These are phyloP conservation scores for Thymus mandschuricus DNA, from an alignment of 257 asterid genomes.

Conservation along the genomic window DNA sequence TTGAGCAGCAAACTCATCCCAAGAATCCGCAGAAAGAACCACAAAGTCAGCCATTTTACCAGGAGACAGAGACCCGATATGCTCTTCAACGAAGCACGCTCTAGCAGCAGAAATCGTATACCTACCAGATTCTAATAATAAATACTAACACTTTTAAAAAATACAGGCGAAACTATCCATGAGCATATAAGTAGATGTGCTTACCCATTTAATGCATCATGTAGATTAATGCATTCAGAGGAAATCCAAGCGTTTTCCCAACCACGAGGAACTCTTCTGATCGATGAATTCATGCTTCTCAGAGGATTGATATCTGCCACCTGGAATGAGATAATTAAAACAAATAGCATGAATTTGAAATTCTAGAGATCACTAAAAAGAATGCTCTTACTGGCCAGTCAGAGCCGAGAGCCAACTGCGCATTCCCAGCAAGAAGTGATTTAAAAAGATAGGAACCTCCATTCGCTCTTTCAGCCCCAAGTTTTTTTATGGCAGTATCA, in stretches of 20 bases:
- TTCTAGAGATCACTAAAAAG: conserved; percentile 6
- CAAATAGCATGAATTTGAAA: conserved; percentile 7
- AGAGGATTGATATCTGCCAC: conserved; percentile 86
- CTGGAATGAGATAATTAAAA: conserved; percentile 42
- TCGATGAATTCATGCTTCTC: conserved; percentile 72
- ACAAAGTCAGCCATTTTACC: conserved; percentile 96
- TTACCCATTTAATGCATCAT: conserved; percentile 79
- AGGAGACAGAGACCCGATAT: conserved; percentile 77
- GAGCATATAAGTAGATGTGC: conserved; percentile 24
- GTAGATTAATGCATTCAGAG: conserved; percentile 63
- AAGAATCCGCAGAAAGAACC: conserved; percentile 67
- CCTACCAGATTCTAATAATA: conserved; percentile 40
- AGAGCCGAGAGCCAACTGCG: conserved; percentile 85
- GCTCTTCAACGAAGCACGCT: conserved; percentile 84
- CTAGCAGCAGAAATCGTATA: conserved; percentile 86
- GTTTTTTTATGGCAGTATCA: conserved; percentile 74
- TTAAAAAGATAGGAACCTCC: conserved; percentile 74
- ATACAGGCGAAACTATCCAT: not conserved
- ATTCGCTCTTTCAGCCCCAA: conserved; percentile 75
- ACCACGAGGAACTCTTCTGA: conserved; percentile 74
- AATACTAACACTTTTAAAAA: not conserved
- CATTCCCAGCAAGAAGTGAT: conserved; percentile 65
- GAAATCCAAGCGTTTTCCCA: conserved; percentile 81
- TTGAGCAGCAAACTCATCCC: conserved; percentile 61
- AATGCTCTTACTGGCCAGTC: conserved; percentile 88